Conservation (phyloP, 495 filamentous ascomycete genomes). For the Aspergillus heteromorphus region DNA sequence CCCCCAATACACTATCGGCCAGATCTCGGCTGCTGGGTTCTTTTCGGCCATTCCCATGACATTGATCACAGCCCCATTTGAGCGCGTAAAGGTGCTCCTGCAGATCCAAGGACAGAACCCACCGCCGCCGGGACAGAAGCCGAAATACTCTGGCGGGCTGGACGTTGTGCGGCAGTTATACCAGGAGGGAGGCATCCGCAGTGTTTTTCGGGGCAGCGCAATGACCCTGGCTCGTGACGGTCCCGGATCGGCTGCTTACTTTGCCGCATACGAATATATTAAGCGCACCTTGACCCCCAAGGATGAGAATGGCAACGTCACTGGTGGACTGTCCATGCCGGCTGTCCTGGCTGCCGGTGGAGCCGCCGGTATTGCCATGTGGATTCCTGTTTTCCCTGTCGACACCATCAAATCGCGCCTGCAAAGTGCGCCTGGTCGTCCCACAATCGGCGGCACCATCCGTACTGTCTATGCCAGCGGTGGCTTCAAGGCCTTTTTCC, state of each 20-base stretch:
- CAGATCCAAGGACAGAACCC: constrained; percentile 94
- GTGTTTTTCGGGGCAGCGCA: constrained; percentile 82
- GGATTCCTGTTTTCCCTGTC: constrained; percentile 96
- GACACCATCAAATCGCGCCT: constrained; percentile 93
- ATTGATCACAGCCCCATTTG: constrained; percentile 92
- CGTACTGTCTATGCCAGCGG: constrained; percentile 71
- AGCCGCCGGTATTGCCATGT: constrained; percentile 94
- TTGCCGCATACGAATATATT: constrained; percentile 93
- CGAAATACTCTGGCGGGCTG: constrained; percentile 79
- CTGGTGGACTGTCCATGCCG: constrained; percentile 63
- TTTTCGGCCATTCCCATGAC: constrained; percentile 99
- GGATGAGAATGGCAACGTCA: constrained; percentile 68
- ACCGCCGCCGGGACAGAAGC: constrained; percentile 81
- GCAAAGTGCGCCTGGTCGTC: constrained; percentile 85
- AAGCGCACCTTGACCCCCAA: constrained; percentile 84
- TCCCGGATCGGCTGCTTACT: constrained; percentile 90
- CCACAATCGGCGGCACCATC: constrained; percentile 76
- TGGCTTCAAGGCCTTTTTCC: constrained; percentile 93
- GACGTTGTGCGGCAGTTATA: constrained; percentile 97
- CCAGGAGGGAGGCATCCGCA: constrained; percentile 81
- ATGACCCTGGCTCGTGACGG: constrained; percentile 94
- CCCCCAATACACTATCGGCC: constrained; percentile 68
- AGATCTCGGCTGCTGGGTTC: constrained; percentile 90
- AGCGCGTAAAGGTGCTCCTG: constrained; percentile 96
- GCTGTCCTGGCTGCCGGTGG: constrained; percentile 87